Evolutionary conservation across 1,284 basidiomycete species (phyloP).

Genomic region (Microbotryomycetes sp.): DNA sequence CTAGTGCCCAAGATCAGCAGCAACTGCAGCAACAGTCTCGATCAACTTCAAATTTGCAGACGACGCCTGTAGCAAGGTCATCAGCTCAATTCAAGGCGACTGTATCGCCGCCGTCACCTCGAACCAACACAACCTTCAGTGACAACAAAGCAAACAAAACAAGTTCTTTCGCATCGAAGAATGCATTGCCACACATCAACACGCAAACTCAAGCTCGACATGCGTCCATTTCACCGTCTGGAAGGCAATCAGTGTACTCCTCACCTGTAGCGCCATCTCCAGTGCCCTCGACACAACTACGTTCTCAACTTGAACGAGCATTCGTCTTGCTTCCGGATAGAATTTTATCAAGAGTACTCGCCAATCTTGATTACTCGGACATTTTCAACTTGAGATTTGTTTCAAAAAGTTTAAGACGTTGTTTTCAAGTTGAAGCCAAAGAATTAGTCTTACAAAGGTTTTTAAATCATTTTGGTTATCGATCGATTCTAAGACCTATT

Average conservation of each 20-base stretch:
- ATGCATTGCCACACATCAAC: not conserved
- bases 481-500: not conserved
- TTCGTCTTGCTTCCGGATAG: slow-evolving; percentile 1
- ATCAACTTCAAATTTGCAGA: not conserved
- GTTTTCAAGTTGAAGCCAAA: slow-evolving; percentile 10
- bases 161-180: not conserved
- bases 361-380: slow-evolving; percentile 16
- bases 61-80: not conserved
- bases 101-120: not conserved
- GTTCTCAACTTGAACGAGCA: slow-evolving; percentile 17
- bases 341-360: slow-evolving; percentile 18
- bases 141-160: not conserved
- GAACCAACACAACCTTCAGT: too few relatives aligned
- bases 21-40: not conserved
- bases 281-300: not conserved
- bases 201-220: too few relatives aligned
- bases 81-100: not conserved
- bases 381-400: slow-evolving; percentile 15
- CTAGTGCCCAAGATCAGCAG: too few relatives aligned
- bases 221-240: too few relatives aligned
- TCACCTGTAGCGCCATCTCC: not conserved
- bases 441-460: slow-evolving; percentile 34
- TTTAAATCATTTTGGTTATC: slow-evolving; percentile 31
- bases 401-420: slow-evolving; percentile 15
- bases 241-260: too few relatives aligned